Evolutionary conservation across 163 green algal genomes (phyloP).

Genomic region (Chlorella variabilis): DNA sequence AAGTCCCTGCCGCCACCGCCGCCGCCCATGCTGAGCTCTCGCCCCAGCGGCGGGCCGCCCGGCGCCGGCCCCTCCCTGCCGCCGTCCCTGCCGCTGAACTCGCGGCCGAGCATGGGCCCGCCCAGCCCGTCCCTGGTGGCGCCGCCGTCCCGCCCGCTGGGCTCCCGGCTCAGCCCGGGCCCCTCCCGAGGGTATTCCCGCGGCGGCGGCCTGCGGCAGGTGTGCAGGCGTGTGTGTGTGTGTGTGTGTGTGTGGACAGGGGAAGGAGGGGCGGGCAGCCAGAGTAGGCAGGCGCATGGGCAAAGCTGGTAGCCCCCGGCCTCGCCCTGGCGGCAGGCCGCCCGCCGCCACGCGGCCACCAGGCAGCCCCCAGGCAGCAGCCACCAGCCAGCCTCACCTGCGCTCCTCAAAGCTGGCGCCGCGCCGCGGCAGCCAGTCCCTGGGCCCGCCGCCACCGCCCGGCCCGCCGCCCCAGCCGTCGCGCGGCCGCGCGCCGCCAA

Average conservation of each 20-base stretch:
- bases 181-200: not conserved
- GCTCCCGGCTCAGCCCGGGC: not conserved
- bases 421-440: not conserved
- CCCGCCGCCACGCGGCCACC: no score
- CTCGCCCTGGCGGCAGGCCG: no score
- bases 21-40: not conserved
- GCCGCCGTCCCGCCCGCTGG: not conserved
- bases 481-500: not conserved
- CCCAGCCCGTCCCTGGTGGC: not conserved
- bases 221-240: no score
- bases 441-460: not conserved
- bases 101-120: no score
- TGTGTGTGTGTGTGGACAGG: no score
- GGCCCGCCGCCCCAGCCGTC: not conserved
- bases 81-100: no score
- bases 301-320: no score
- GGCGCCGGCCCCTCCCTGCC: not conserved
- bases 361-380: no score
- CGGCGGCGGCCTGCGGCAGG: not conserved
- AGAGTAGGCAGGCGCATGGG: no score
- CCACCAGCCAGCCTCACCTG: no score
- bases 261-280: no score
- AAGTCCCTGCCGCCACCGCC: not conserved
- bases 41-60: not conserved
- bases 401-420: constrained; percentile 28